Conservation (phyloP, 2,329 filamentous ascomycete genomes). For the Ophiostoma sp. region DNA sequence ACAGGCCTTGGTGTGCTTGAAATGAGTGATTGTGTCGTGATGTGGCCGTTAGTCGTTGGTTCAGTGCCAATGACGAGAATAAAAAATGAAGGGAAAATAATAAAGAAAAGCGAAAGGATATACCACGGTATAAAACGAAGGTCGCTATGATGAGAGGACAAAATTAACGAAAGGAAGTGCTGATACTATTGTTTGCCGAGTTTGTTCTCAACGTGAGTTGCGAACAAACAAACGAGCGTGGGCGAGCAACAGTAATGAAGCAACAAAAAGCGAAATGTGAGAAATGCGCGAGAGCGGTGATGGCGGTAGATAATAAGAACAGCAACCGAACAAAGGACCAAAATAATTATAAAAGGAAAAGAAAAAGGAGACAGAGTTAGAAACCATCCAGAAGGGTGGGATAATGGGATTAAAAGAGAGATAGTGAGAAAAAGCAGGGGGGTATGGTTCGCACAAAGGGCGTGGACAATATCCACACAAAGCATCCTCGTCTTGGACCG, state of each 20-base stretch:
- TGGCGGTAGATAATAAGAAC: not conserved
- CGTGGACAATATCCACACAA: constrained; percentile 10
- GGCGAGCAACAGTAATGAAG: not conserved
- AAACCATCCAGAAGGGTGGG: not conserved
- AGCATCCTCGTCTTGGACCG: not conserved
- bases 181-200: not conserved
- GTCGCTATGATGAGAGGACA: not conserved
- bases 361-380: too few relatives aligned
- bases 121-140: constrained; percentile 8
- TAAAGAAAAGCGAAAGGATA: not conserved
- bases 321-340: not conserved
- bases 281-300: not conserved
- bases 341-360: not conserved
- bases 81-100: too few relatives aligned
- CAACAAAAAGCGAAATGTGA: not conserved
- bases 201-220: not conserved
- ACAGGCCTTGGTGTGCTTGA: not conserved
- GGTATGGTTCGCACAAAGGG: not conserved
- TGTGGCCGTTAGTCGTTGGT: not conserved
- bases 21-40: not conserved
- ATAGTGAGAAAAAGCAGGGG: not conserved
- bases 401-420: constrained; percentile 10
- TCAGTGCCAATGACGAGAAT: too few relatives aligned
- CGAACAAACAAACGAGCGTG: constrained; percentile 10
- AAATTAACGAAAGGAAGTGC: constrained; percentile 3